Conservation (phyloP, 2,329 filamentous ascomycete genomes). For the Botrytis hyacinthi region DNA sequence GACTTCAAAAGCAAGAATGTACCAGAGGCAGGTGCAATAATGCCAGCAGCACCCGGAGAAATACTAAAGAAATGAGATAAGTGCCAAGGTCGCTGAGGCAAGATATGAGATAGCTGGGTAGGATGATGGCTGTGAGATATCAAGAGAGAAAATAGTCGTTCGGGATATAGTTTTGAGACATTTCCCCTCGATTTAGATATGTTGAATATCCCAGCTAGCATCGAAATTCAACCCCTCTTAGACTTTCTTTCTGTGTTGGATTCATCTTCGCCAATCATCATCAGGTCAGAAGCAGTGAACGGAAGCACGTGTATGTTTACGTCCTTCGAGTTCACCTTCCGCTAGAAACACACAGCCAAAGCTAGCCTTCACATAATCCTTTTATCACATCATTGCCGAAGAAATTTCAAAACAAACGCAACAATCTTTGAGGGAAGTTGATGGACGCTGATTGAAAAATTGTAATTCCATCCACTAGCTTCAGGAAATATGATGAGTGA, state of each 20-base stretch:
- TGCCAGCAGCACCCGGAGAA: constrained; percentile 56
- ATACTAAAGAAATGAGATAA: constrained; percentile 42
- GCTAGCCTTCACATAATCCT: neutral
- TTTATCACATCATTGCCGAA: neutral
- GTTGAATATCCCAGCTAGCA: neutral
- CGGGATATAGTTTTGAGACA: neutral
- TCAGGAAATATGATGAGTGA: neutral
- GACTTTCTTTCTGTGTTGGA: neutral
- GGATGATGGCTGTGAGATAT: neutral
- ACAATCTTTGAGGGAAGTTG: neutral
- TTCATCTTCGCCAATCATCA: neutral
- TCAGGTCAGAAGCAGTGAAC: neutral
- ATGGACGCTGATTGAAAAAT: neutral
- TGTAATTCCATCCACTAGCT: neutral
- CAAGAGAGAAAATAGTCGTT: neutral
- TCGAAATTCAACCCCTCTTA: neutral
- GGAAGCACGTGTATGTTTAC: neutral
- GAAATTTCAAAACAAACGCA: neutral
- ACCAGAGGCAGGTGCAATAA: constrained; percentile 55
- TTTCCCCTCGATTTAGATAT: neutral
- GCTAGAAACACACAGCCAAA: neutral
- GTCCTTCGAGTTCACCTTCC: neutral
- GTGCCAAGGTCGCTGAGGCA: neutral
- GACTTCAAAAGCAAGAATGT: constrained; percentile 68
- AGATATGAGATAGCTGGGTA: neutral